These are phyloP conservation scores for Anastatica hierochuntica DNA, from an alignment of 345 rosid species.

Conservation along the genomic window DNA sequence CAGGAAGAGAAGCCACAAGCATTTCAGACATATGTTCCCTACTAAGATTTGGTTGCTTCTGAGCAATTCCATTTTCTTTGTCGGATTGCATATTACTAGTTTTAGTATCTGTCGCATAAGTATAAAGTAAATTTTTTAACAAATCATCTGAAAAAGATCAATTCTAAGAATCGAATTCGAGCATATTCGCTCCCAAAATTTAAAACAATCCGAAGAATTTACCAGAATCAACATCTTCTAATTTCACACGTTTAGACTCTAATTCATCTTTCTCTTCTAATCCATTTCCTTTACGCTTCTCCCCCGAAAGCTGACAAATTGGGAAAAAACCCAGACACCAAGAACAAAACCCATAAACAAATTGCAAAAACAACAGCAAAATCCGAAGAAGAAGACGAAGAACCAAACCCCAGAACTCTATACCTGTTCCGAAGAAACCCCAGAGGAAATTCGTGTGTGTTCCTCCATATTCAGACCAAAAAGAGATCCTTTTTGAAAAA, in stretches of 20 bases:
- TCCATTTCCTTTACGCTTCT: constrained; percentile 27
- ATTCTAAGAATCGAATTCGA: not conserved
- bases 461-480: constrained; percentile 18
- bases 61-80: not conserved
- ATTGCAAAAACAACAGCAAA: not conserved
- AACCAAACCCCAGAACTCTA: constrained; percentile 27
- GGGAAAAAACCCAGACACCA: constrained; percentile 3
- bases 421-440: constrained; percentile 1
- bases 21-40: constrained; percentile 4
- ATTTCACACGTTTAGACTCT: constrained; percentile 27
- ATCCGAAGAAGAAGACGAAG: not conserved
- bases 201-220: not conserved
- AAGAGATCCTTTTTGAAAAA: not conserved
- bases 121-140: not conserved
- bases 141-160: not conserved
- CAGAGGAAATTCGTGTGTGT: constrained; percentile 14
- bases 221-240: constrained; percentile 23
- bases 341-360: constrained; percentile 2
- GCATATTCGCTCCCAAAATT: not conserved
- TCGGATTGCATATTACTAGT: constrained; percentile 2
- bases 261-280: constrained; percentile 26
- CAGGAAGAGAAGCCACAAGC: constrained; percentile 5
- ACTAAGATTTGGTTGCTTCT: constrained; percentile 2
- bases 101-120: constrained; percentile 13
- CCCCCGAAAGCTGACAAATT: constrained; percentile 27